Evolutionary conservation across 2,329 filamentous ascomycete species (phyloP).

Genomic region (Aspergillus aculeatus): DNA sequence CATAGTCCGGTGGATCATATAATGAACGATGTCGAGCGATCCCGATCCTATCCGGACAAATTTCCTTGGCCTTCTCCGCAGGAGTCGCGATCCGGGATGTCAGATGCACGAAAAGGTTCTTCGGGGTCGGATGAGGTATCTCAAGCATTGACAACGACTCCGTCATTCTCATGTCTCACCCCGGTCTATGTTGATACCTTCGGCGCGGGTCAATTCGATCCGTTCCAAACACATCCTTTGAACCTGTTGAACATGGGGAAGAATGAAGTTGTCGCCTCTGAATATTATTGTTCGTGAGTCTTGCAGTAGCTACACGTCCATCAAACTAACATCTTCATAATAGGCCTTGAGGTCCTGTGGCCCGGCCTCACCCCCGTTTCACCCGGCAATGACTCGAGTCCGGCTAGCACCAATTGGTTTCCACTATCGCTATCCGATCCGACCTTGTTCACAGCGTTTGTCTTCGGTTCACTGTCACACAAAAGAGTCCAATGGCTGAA

Average conservation of each 20-base stretch:
- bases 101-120: neutral
- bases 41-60: neutral
- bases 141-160: neutral
- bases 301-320: neutral
- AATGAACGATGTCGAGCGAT: neutral
- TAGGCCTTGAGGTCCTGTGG: constrained; percentile 30
- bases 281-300: constrained; percentile 28
- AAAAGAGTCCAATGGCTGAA: constrained; percentile 33
- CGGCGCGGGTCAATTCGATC: constrained; percentile 26
- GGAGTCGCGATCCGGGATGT: neutral
- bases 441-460: constrained; percentile 32
- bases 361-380: constrained; percentile 26
- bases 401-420: constrained; percentile 26
- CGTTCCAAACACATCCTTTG: constrained; percentile 26
- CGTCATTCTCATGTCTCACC: neutral
- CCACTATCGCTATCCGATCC: constrained; percentile 30
- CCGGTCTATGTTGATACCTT: constrained; percentile 12
- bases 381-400: neutral
- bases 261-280: constrained; percentile 24
- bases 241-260: constrained; percentile 19
- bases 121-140: neutral
- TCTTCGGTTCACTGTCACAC: constrained; percentile 34
- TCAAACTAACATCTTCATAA: neutral
- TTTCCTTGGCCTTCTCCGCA: neutral
- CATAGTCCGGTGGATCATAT: neutral